These are phyloP conservation scores for Quercus bicolor DNA, from an alignment of 306 rosid species.

Conservation along the genomic window DNA sequence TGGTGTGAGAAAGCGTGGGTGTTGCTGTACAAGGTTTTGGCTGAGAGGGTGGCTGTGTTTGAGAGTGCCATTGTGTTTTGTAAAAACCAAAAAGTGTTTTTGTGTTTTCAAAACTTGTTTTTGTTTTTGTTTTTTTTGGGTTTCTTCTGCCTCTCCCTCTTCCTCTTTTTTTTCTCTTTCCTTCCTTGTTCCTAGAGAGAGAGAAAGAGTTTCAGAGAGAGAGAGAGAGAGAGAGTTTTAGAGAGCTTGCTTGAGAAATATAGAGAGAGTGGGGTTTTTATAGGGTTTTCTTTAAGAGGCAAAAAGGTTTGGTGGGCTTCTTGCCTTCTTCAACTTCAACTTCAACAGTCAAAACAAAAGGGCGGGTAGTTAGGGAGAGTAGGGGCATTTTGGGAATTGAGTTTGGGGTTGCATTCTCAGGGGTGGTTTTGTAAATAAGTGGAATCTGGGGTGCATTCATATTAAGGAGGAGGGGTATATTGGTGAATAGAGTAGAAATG, in stretches of 20 bases:
- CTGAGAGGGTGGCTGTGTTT: slow-evolving; percentile 44
- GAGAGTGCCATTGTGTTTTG: slow-evolving; percentile 46
- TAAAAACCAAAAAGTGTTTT: no score
- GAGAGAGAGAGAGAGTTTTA: not conserved
- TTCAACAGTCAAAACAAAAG: not conserved
- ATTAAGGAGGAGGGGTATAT: not conserved
- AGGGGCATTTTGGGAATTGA: not conserved
- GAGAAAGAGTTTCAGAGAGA: not conserved
- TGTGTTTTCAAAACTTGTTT: no score
- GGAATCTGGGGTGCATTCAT: not conserved
- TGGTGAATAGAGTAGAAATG: not conserved
- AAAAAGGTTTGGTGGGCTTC: not conserved
- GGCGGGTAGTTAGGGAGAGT: slow-evolving; percentile 7
- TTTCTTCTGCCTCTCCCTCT: not conserved
- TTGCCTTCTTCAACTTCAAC: not conserved
- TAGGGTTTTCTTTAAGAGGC: not conserved
- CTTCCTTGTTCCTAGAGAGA: no score
- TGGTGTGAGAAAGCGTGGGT: slow-evolving; percentile 22
- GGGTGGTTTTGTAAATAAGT: not conserved
- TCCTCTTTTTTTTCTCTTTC: not conserved
- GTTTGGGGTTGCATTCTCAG: no score
- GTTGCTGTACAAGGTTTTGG: slow-evolving; percentile 36
- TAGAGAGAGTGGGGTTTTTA: not conserved
- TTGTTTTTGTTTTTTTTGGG: not conserved
- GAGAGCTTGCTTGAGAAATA: not conserved